Base-by-base conservation (phyloP, 495 filamentous ascomycete species). In the Lepraria neglecta region DNA sequence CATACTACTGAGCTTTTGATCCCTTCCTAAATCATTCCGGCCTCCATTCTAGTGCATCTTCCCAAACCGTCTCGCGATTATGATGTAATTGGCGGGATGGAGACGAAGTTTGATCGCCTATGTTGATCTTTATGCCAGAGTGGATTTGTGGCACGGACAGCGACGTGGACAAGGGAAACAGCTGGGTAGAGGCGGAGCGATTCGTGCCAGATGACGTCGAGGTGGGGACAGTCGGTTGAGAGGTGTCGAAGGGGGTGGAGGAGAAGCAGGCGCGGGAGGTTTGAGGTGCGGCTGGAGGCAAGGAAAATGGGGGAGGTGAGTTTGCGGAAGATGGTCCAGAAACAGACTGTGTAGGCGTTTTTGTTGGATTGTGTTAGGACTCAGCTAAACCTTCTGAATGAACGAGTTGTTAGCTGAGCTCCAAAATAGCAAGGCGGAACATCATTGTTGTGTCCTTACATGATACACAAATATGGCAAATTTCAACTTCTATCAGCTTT, bases 131-230 rank as follows among this genome's bases (percentile, higher is more conserved):
- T 21, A 10, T 51, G 3, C 47, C 47, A n/a, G 19, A 24, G 1
- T 24, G n/a, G 19, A 11, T 9, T 51, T 10, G 47, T 51, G 19
- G 19, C 11, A 3, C 19, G 19, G 19, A n/a, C n/a, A 12, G 28
- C 47, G 7, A 24, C 28, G 19, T n/a, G 47, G 47, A 30, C 47
- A n/a, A 51, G 19, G 2, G 47, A 21, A n/a, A 30, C 47, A n/a
- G 19, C 3, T 21, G 2, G 1, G 47, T 51, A 51, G 47, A 51
- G 47, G 47, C 47, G 47, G 47, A 51, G 47, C 19, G n/a, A 9
- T 51, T 51, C 47, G 19, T 51, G 47, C 47, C 47, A 51, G 47
- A 51, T 30, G 10, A n/a, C 47, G 47, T 51, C 47, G 47, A 51
- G 47, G 47, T 51, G 47, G 47, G 47, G 47, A 51, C 47, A 51